Conservation (phyloP, 495 filamentous ascomycete genomes). For the Astrothelium macrocarpum region DNA sequence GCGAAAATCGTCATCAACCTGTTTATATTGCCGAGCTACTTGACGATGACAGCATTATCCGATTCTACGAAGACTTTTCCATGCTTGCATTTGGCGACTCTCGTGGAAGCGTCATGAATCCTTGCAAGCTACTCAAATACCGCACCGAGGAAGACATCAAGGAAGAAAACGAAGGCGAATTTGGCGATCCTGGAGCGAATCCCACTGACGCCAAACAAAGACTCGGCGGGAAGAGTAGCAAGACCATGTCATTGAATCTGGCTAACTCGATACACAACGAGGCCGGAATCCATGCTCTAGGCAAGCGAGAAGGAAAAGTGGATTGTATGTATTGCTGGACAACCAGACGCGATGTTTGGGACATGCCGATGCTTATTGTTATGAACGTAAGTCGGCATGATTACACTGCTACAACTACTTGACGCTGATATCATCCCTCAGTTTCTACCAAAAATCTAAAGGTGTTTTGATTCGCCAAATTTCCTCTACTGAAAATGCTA, state of each 20-base stretch:
- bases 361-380: slow-evolving; percentile 96
- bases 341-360: slow-evolving; percentile 92
- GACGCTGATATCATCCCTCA: slow-evolving; percentile 8
- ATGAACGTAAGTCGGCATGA: slow-evolving; percentile 68
- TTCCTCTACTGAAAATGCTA: not conserved
- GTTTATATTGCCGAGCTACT: slow-evolving; percentile 87
- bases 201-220: slow-evolving; percentile 21
- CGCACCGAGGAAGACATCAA: slow-evolving; percentile 51
- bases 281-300: slow-evolving; percentile 60
- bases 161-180: not conserved
- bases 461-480: not conserved
- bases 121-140: slow-evolving; percentile 85
- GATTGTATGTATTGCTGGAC: slow-evolving; percentile 95
- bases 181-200: slow-evolving; percentile 34
- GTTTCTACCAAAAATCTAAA: slow-evolving; percentile 18
- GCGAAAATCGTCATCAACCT: slow-evolving; percentile 45
- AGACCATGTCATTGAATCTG: not conserved
- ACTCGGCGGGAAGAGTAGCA: slow-evolving; percentile 12
- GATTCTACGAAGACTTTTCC: slow-evolving; percentile 95
- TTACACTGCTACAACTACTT: not conserved
- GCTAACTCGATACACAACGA: slow-evolving; percentile 54
- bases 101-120: slow-evolving; percentile 63
- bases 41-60: slow-evolving; percentile 84
- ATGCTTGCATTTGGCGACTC: slow-evolving; percentile 84
- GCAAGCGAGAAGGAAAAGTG: slow-evolving; percentile 80